These are phyloP conservation scores for Carex scoparia DNA, from an alignment of 176 grass and related monocot genomes.

Conservation along the genomic window DNA sequence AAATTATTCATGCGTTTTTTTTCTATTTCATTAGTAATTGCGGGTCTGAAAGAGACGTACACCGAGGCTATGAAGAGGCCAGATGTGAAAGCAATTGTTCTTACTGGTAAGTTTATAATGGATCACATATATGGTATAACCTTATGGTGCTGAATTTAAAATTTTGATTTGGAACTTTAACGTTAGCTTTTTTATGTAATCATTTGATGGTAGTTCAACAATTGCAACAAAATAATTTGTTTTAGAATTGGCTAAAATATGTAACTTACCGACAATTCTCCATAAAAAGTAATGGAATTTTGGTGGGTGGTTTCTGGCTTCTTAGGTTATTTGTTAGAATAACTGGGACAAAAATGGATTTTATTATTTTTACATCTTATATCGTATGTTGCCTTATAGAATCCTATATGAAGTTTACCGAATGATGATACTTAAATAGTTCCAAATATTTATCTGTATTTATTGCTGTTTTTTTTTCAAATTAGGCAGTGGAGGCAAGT, in stretches of 20 bases:
- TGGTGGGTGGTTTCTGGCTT: slow-evolving; percentile 2
- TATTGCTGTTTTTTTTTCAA: slow-evolving; percentile 22
- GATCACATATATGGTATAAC: neutral
- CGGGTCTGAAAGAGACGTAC: slow-evolving; percentile 80
- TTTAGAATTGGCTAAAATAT: neutral
- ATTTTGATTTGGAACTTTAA: neutral
- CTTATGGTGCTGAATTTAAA: neutral
- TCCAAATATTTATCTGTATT: neutral
- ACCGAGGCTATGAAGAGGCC: slow-evolving; percentile 46
- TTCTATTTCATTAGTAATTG: slow-evolving; percentile 45
- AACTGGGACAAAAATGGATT: neutral
- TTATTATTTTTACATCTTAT: neutral
- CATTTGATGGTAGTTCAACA: neutral
- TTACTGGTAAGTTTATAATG: slow-evolving; percentile 48
- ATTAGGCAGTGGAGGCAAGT: slow-evolving; percentile 54
- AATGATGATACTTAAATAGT: neutral
- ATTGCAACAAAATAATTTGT: neutral
- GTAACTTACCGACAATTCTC: neutral
- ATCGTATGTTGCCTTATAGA: neutral
- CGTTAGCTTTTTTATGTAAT: neutral
- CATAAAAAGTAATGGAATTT: neutral
- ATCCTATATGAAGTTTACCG: neutral
- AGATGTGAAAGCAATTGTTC: slow-evolving; percentile 90
- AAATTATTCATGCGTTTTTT: neutral
- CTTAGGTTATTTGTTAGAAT: neutral